Conservation (phyloP, 805 yeast genomes). For the Ogataea parapolymorpha region DNA sequence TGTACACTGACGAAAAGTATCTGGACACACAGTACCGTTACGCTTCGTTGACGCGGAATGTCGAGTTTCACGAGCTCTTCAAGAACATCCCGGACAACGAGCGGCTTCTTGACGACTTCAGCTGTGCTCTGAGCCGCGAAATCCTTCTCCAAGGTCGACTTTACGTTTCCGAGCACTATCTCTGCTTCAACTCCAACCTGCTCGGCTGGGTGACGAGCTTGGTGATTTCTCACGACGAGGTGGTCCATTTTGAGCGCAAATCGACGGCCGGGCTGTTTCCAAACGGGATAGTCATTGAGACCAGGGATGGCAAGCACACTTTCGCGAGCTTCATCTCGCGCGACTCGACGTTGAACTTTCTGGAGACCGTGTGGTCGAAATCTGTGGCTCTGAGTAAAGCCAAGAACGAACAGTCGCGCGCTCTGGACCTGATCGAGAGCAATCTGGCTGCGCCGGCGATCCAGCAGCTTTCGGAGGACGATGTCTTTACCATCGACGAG, state of each 20-base stretch:
- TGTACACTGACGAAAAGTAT: slow-evolving; percentile 57
- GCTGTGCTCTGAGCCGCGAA: slow-evolving; percentile 87
- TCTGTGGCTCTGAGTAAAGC: slow-evolving; percentile 32
- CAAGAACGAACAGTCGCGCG: slow-evolving; percentile 26
- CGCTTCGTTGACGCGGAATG: slow-evolving; percentile 61
- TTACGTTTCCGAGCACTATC: slow-evolving; percentile 70
- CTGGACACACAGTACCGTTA: slow-evolving; percentile 57
- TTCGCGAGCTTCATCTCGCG: slow-evolving; percentile 88
- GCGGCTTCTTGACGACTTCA: slow-evolving; percentile 76
- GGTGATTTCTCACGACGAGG: slow-evolving; percentile 67
- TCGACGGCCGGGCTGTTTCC: slow-evolving; percentile 88
- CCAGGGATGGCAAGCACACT: slow-evolving; percentile 59
- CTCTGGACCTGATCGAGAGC: slow-evolving; percentile 20
- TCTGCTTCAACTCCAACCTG: slow-evolving; percentile 84
- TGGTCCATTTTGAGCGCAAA: slow-evolving; percentile 71
- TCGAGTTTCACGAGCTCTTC: slow-evolving; percentile 77
- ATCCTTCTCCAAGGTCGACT: slow-evolving; percentile 84
- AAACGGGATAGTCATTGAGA: slow-evolving; percentile 76
- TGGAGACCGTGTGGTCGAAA: slow-evolving; percentile 67
- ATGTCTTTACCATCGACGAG: slow-evolving; percentile 32
- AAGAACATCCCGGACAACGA: slow-evolving; percentile 65
- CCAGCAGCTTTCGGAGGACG: slow-evolving; percentile 26
- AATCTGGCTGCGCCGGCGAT: slow-evolving; percentile 16
- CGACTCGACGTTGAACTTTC: slow-evolving; percentile 68
- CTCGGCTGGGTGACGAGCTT: slow-evolving; percentile 89